Evolutionary conservation across 2,329 filamentous ascomycete genomes (phyloP), one percentile per base, ranked within the genome.

Genomic region (Colletotrichum tamarilloi): DNA sequence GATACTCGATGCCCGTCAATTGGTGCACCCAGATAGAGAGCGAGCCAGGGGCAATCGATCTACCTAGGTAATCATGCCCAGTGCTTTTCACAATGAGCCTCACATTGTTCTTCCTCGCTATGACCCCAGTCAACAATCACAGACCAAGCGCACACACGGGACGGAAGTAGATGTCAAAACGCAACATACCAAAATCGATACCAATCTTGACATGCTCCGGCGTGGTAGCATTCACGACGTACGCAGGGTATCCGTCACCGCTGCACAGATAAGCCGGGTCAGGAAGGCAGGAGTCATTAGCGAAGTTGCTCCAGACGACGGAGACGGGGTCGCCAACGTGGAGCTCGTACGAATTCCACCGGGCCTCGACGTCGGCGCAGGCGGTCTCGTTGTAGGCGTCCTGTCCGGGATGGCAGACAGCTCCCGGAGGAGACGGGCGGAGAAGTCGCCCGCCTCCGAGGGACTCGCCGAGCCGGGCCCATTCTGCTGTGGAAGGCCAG

Each of bases 21-120:
- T 88, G 79, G 65, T 87, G 88, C 0, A 84, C 85, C 89, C 88
- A 90, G 69, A 90, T 85, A 1, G 84, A 88, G 1, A 91, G 79
- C 0, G 88, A 85, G 1, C 89, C 88, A 0, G 84, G 84, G 0
- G 84, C 85, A n/a, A 82, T 81, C 7, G 84, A 87, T 2, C 85
- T 83, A 2, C 86, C 86, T 8, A 85, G 76, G 42, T 83, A 85
- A 62, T 88, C 85, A 26, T 87, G 83, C 22, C 85, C 81, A 0
- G 81, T 83, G 38, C 80, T 81, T 62, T 84, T 86, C 35, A 87
- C 76, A 2, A 82, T 75, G 19, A 87, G 78, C 9, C 86, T 81
- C 35, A 88, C 75, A 19, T 86, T 83, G 26, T 85, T 78, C 46
- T 82, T 79, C 1, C 83, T 80, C 12, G 73, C 73, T 1, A 85